Evolutionary conservation across 176 grass and related monocot species (phyloP).

Genomic region (Elaeis guineensis): DNA sequence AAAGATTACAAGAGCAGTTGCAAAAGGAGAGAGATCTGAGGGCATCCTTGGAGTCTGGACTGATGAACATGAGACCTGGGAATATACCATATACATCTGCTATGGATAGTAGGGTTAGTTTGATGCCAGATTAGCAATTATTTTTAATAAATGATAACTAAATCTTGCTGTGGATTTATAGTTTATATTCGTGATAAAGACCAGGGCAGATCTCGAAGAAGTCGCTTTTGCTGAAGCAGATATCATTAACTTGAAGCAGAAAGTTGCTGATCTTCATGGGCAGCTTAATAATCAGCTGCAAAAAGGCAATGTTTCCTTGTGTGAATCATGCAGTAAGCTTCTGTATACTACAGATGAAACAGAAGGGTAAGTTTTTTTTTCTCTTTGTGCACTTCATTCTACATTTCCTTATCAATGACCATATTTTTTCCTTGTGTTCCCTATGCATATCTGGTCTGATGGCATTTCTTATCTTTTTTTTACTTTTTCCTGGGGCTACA

Average conservation of each 20-base stretch:
- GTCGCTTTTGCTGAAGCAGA: conserved; percentile 79
- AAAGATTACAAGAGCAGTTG: conserved; percentile 66
- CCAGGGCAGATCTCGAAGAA: conserved; percentile 72
- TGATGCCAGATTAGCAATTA: not conserved
- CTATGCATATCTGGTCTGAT: not conserved
- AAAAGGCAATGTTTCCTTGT: conserved; percentile 46
- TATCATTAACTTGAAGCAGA: conserved; percentile 84
- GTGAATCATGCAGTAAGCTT: conserved; percentile 76
- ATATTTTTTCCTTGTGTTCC: not conserved
- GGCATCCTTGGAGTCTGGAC: conserved; percentile 63
- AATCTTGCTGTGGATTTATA: not conserved
- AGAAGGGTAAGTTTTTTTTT: conserved; percentile 43
- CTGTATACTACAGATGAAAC: conserved; percentile 29
- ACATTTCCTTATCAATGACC: not conserved
- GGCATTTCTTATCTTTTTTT: not conserved
- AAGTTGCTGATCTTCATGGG: conserved; percentile 71
- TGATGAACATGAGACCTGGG: conserved; percentile 64
- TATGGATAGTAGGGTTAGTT: conserved; percentile 68
- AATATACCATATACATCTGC: conserved; percentile 41
- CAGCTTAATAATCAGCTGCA: conserved; percentile 45
- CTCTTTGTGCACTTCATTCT: conserved; percentile 10
- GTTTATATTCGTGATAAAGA: conserved; percentile 37
- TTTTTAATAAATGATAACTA: not conserved
- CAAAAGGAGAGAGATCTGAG: conserved; percentile 75
- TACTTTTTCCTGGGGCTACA: too few relatives aligned